Base-by-base conservation (phyloP, 176 grass and related monocot genomes). In the Neostapfia colusana region DNA sequence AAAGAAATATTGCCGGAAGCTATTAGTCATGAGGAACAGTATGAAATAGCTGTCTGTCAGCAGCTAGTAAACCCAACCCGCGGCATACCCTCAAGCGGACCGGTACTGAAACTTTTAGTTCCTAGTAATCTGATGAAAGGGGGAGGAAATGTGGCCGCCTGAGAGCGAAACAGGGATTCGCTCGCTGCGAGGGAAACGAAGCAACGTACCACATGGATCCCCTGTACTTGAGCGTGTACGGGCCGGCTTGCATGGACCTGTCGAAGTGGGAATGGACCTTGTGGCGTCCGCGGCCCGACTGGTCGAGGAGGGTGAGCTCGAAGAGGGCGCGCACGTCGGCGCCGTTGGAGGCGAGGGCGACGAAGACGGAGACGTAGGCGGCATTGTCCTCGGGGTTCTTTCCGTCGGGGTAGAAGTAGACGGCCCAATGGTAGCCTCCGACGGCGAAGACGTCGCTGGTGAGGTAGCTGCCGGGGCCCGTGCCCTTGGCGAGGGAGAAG, bases 181-280 rank as follows among this genome's bases (percentile, higher is more conserved):
- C 31, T 16, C 46, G 31, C 31, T 31, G 31, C 31, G 45, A 48
- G 11, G 45, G 49, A 8, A 51, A 51, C 20, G 18, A 51, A 51
- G 49, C 42, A 1, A 4, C 24, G 69, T 80, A 96, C 92, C 93
- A 96, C 93, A 96, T 96, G 71, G 89, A 92, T 27, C 89, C 87
- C 44, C 70, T 81, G 74, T 96, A 92, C 86, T 96, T 96, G 82
- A 96, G 93, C 24, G 93, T 92, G 87, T 96, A 96, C 1, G 93
- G 89, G 2, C 89, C 89, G 14, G 34, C 65, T 41, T 89, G 77
- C 12, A 85, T 72, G 41, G 87, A 73, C 3, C 86, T 89, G 54
- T 85, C 89, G 68, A 96, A 96, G 73, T 96, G 93, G 57, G 86
- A 89, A 56, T 96, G 93, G 54, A 96, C 84, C 89, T 96, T 96